Conservation (phyloP, 345 rosid genomes). For the Eucalyptus paniculata region DNA sequence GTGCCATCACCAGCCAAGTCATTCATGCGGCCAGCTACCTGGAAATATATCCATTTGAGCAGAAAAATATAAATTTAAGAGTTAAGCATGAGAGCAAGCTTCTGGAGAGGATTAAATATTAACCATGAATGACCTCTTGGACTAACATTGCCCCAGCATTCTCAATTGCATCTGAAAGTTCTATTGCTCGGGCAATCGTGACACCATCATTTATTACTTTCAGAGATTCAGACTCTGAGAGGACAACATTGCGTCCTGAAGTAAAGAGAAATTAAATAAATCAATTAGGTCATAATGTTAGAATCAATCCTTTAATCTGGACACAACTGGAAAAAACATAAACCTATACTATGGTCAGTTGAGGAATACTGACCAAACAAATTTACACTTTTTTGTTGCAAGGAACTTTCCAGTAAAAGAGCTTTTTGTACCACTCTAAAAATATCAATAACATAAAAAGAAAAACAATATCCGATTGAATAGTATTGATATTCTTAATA, state of each 20-base stretch:
- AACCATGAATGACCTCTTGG: conserved; percentile 83
- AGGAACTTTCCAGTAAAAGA: not conserved
- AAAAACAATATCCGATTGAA: not conserved
- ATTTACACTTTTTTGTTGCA: not conserved
- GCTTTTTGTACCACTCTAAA: not conserved
- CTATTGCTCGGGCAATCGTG: conserved; percentile 19
- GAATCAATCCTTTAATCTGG: not conserved
- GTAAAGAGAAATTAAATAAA: not conserved
- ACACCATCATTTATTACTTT: conserved; percentile 85
- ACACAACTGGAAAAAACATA: not conserved
- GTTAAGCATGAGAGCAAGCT: not conserved
- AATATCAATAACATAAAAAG: not conserved
- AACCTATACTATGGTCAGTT: not conserved
- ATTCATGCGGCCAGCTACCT: conserved; percentile 83
- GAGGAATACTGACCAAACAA: not conserved
- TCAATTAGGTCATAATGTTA: not conserved
- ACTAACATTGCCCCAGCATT: conserved; percentile 69
- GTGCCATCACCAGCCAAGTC: conserved; percentile 92
- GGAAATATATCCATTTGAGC: not conserved
- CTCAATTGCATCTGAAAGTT: conserved; percentile 65
- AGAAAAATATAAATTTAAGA: not conserved
- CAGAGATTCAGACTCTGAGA: conserved; percentile 42
- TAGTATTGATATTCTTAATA: not conserved
- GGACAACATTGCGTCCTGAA: conserved; percentile 77
- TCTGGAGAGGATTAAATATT: not conserved